A percentile compares a stretch with the other conserved stretches of the same genome.
These are phyloP conservation scores for Knoxia roxburghii DNA, from an alignment of 257 asterid genomes.

Conservation along the genomic window DNA sequence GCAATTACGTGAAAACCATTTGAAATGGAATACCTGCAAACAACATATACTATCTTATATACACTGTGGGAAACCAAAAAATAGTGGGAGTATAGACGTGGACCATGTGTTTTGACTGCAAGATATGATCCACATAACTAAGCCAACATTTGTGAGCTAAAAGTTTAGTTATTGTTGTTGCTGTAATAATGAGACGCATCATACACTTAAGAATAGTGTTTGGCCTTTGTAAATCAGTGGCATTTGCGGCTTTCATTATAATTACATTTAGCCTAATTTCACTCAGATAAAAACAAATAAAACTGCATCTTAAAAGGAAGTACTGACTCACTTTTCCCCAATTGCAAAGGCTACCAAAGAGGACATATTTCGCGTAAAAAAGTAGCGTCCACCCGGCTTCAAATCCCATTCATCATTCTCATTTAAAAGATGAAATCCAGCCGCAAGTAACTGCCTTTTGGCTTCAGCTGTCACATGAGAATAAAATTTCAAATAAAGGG, in stretches of 20 bases:
- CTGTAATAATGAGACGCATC: too few species aligned
- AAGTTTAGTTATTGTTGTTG: too few species aligned
- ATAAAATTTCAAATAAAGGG: too few species aligned
- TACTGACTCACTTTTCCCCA: constrained; percentile 75
- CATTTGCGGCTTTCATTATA: not conserved
- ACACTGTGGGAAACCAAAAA: constrained; percentile 2
- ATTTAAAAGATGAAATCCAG: constrained; percentile 83
- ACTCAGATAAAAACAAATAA: not conserved
- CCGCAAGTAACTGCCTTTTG: constrained; percentile 68
- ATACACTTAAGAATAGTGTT: too few species aligned
- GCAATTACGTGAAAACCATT: constrained; percentile 92
- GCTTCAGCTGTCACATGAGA: constrained; percentile 63
- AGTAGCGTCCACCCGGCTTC: constrained; percentile 97
- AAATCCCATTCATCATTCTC: constrained; percentile 94
- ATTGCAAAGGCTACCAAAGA: constrained; percentile 91
- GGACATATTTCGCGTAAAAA: constrained; percentile 95
- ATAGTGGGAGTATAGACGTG: not conserved
- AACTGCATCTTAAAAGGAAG: not conserved
- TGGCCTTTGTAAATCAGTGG: too few species aligned
- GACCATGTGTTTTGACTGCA: too few species aligned
- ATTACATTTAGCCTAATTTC: not conserved
- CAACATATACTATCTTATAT: constrained; percentile 22
- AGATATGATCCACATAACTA: too few species aligned
- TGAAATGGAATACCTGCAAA: constrained; percentile 83
- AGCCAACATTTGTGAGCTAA: too few species aligned